Conservation (phyloP, 371 early-diverging fungal species). For the Ecytonucleospora hepatopenaei region DNA sequence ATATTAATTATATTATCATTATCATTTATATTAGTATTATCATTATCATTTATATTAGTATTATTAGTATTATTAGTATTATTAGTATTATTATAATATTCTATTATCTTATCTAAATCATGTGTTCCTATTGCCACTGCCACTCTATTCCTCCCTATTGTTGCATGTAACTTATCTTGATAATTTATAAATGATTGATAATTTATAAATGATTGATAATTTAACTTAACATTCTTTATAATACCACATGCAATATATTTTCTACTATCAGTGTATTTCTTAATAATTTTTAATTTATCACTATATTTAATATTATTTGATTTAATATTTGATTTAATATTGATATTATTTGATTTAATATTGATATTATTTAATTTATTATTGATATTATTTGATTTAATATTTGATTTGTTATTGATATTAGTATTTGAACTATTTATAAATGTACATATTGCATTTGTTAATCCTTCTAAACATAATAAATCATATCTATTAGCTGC, state of each 20-base stretch:
- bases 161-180: slow-evolving; percentile 94
- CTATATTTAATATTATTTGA: neutral
- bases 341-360: no score
- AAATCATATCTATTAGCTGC: slow-evolving; percentile 85
- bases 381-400: no score
- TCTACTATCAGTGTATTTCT: slow-evolving; percentile 62
- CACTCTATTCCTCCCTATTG: slow-evolving; percentile 84
- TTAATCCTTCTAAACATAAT: slow-evolving; percentile 47
- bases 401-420: no score
- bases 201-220: slow-evolving; percentile 62
- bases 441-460: slow-evolving; percentile 35
- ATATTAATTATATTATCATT: slow-evolving; percentile 75
- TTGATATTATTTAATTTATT: no score
- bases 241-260: slow-evolving; percentile 81
- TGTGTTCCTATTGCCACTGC: slow-evolving; percentile 96
- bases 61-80: slow-evolving; percentile 73
- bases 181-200: slow-evolving; percentile 94
- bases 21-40: slow-evolving; percentile 59
- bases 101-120: slow-evolving; percentile 85
- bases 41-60: no score
- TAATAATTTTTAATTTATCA: slow-evolving; percentile 7
- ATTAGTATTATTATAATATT: slow-evolving; percentile 76
- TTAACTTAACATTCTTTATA: slow-evolving; percentile 73
- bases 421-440: slow-evolving; percentile 20
- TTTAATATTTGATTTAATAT: no score